phyloP scores from a whole-genome alignment of 1,284 basidiomycete genomes.

The Sporisorium sorghi region DNA sequence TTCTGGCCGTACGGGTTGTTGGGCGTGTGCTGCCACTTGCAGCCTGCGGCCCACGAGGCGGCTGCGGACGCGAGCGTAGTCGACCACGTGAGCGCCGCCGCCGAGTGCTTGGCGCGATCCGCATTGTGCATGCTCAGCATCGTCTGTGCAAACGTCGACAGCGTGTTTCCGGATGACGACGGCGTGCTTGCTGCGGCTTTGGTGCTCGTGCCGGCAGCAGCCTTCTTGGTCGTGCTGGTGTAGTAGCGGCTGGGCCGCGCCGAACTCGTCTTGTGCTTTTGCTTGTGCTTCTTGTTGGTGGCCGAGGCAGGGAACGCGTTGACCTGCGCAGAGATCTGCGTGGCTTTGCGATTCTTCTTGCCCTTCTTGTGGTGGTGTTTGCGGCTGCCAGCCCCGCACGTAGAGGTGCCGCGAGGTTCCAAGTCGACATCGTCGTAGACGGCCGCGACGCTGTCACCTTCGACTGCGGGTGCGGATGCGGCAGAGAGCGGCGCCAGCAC shows the following conservation, averaged over 20 bases:
- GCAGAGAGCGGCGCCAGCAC: conserved; percentile 20
- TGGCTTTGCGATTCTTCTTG: conserved; percentile 19
- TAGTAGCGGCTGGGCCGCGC: conserved; percentile 8
- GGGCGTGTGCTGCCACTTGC: conserved; percentile 47
- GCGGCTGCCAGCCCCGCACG: conserved; percentile 1
- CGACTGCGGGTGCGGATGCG: neutral
- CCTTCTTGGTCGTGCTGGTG: neutral
- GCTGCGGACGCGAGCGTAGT: conserved; percentile 36
- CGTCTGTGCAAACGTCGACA: conserved; percentile 14
- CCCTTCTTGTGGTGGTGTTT: conserved; percentile 30
- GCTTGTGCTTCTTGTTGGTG: too few relatives aligned
- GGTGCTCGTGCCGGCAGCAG: neutral
- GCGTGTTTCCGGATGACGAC: too few relatives aligned
- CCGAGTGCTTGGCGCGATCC: conserved; percentile 40
- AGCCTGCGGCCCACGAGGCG: conserved; percentile 24
- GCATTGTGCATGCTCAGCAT: conserved; percentile 35
- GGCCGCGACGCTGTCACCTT: conserved; percentile 1
- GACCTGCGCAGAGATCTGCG: conserved; percentile 4
- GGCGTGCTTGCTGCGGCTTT: neutral
- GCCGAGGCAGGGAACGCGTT: neutral
- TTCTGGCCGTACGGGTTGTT: conserved; percentile 56
- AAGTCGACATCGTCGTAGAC: neutral
- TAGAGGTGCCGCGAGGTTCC: neutral
- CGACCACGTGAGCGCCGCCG: conserved; percentile 32
- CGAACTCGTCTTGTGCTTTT: conserved; percentile 12